These are phyloP conservation scores for Hymenoscyphus linearis DNA, from an alignment of 2,329 filamentous ascomycete genomes.

Conservation along the genomic window DNA sequence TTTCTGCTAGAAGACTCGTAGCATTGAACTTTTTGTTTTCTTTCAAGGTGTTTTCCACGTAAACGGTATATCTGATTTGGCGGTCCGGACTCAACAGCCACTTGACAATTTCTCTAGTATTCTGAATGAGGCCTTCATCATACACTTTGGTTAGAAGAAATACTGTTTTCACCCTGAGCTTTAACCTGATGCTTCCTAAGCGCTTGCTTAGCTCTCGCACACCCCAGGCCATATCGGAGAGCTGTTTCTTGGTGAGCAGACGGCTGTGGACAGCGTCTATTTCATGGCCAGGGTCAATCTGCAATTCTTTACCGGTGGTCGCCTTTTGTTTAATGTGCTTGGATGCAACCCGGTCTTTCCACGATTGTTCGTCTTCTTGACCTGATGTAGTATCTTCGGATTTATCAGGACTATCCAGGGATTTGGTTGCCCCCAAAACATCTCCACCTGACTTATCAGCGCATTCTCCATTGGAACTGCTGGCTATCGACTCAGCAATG, in stretches of 20 bases:
- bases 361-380: conserved; percentile 52
- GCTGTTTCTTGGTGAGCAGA: conserved; percentile 89
- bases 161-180: conserved; percentile 73
- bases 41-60: conserved; percentile 72
- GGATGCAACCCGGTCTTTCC: conserved; percentile 37
- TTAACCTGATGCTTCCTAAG: conserved; percentile 75
- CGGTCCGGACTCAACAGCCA: conserved; percentile 76
- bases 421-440: conserved; percentile 3
- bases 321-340: conserved; percentile 13
- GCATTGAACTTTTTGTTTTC: conserved; percentile 69
- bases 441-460: conserved; percentile 7
- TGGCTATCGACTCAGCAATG: conserved; percentile 26
- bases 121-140: conserved; percentile 70
- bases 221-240: conserved; percentile 95
- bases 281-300: conserved; percentile 10
- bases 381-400: conserved; percentile 32
- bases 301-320: conserved; percentile 9
- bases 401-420: no score
- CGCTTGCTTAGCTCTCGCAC: conserved; percentile 86
- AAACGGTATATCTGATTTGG: conserved; percentile 68
- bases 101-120: conserved; percentile 69
- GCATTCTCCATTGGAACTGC: conserved; percentile 6
- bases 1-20: conserved; percentile 59
- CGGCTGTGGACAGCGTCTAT: conserved; percentile 46
- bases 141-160: conserved; percentile 92